phyloP scores from a whole-genome alignment of 768 basidiomycete species.

The Termitomyces sp. region DNA sequence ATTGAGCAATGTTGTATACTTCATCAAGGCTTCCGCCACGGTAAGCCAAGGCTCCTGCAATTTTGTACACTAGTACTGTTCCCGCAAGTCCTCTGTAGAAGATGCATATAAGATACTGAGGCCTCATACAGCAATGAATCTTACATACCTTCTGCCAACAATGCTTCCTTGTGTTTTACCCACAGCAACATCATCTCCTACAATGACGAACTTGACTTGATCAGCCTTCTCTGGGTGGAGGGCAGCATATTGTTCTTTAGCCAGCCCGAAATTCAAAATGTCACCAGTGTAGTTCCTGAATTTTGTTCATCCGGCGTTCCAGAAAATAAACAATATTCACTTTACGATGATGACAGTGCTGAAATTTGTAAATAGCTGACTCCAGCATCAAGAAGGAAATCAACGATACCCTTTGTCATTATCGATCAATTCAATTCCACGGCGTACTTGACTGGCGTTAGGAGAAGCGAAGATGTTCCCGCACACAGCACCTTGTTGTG shows the following conservation, averaged over 20 bases:
- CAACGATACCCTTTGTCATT: constrained; percentile 63
- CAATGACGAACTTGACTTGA: constrained; percentile 70
- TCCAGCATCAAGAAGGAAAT: not conserved
- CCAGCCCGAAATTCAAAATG: constrained; percentile 87
- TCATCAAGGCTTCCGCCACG: constrained; percentile 65
- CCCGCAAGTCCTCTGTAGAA: constrained; percentile 70
- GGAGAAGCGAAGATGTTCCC: constrained; percentile 92
- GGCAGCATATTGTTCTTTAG: constrained; percentile 79
- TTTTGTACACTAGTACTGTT: constrained; percentile 84
- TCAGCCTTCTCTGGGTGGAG: constrained; percentile 64
- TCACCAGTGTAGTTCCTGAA: constrained; percentile 86
- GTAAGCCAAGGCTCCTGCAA: constrained; percentile 78
- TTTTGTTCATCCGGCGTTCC: not conserved
- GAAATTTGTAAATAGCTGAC: not conserved
- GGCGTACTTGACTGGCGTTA: constrained; percentile 77
- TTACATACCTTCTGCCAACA: constrained; percentile 70
- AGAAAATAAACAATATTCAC: constrained; percentile 30
- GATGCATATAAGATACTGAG: not conserved
- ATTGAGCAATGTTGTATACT: constrained; percentile 64
- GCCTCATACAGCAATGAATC: not conserved
- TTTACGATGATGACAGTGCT: constrained; percentile 85
- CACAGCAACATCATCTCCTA: constrained; percentile 90
- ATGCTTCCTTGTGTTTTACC: constrained; percentile 77
- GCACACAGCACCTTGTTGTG: constrained; percentile 60
- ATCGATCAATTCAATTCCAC: constrained; percentile 73